phyloP scores from a whole-genome alignment of 495 filamentous ascomycete species.

The Penicillium daleae region DNA sequence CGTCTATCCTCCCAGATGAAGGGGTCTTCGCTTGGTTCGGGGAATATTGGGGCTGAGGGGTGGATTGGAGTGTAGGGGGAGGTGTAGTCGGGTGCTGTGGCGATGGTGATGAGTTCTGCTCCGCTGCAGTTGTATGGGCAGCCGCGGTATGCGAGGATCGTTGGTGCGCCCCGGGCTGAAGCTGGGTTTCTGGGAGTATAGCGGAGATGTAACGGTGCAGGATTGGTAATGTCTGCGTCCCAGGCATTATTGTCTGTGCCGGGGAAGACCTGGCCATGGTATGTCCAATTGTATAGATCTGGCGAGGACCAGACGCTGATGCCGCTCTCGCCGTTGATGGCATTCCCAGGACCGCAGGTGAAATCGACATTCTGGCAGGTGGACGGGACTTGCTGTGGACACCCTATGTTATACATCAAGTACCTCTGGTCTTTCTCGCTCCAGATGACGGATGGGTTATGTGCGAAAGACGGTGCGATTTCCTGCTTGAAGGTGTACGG shows the following conservation, averaged over 20 bases:
- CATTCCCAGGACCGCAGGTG: conserved; percentile 26
- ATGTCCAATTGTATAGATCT: conserved; percentile 22
- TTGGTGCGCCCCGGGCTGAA: neutral
- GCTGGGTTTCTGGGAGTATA: conserved; percentile 2
- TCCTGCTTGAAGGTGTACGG: neutral
- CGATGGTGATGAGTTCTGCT: conserved; percentile 25
- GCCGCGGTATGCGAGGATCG: conserved; percentile 27
- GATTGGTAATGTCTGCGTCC: conserved; percentile 36
- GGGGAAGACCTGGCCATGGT: conserved; percentile 20
- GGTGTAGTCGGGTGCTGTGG: conserved; percentile 16
- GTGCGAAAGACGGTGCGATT: neutral
- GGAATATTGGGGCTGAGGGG: conserved; percentile 20
- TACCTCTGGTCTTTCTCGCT: neutral
- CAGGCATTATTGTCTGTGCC: conserved; percentile 15
- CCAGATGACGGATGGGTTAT: neutral
- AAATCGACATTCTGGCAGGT: conserved; percentile 12
- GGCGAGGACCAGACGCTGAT: conserved; percentile 20
- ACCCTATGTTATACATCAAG: conserved; percentile 41
- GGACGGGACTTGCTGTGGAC: conserved; percentile 9
- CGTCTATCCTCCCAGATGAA: conserved; percentile 48
- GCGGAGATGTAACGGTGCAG: conserved; percentile 34
- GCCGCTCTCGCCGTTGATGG: conserved; percentile 25
- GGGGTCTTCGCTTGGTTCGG: conserved; percentile 37
- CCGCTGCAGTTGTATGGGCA: conserved; percentile 25
- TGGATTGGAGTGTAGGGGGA: conserved; percentile 22